Base-by-base conservation (phyloP, 192 early-diverging fungal species). In the Rhizophagus clarus region DNA sequence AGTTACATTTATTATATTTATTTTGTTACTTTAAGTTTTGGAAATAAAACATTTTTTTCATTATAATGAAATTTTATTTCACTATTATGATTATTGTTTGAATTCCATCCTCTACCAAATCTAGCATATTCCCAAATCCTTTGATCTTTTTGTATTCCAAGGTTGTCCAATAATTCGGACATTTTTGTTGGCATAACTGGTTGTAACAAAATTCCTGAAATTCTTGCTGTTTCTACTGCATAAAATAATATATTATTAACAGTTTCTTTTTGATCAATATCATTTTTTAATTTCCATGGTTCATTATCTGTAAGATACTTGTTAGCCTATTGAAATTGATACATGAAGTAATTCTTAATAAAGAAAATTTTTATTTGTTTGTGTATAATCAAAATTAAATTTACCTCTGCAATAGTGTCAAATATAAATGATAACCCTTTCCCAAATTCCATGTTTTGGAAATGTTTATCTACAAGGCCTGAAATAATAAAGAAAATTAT, bases 141-240 rank as follows among this genome's bases (percentile, higher is more conserved):
- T 70, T 95, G 89, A 5, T 82, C 81, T 20, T 22, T 69, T 7
- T 82, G 67, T 9, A 97, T 87, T 7, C 84, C 87, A 12, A 98
- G 76, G 22, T 86, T 85, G 74, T 93, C 88, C 76, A 99, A 83
- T 61, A 99, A 82, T 61, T 79, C 76, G 1, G 75, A 77, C 61
- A 91, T 87, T 82, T 95, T 97, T 2, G 83, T 82, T 10, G 97
- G 97, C 91, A 98, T 95, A 24, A 97, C 89, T 8, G 95, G 94
- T 80, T 93, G 92, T 63, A 98, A 83, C 51, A 97, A 80, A 37
- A 97, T 85, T 17, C 86, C 92, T 4, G 92, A 87, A 31, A 95
- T 68, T 12, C 97, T 89, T 34, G 90, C 88, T 0, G 95, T 87
- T 82, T 97, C 96, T 51, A 93, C 84, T 6, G 93, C 84, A 71